Evolutionary conservation across 176 grass and related monocot genomes (phyloP).

Genomic region (Otatea glauca): DNA sequence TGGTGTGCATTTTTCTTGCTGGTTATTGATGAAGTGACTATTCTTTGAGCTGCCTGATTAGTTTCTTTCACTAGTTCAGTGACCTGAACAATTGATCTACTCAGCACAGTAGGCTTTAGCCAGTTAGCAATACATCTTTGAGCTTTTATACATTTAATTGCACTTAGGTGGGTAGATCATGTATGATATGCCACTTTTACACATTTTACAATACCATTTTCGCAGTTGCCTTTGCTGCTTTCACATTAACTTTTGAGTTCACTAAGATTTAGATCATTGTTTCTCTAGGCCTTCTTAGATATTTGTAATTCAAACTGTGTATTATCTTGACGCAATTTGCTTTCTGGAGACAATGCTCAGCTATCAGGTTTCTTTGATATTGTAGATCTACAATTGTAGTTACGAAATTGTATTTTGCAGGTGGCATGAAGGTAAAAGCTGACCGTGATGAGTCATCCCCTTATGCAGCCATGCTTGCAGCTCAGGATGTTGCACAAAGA

Average conservation of each 20-base stretch:
- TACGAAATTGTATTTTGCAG: slow-evolving; percentile 37
- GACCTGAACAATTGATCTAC: neutral
- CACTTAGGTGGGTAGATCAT: neutral
- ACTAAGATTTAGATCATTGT: neutral
- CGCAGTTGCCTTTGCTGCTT: neutral
- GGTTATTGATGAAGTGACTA: neutral
- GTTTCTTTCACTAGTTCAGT: neutral
- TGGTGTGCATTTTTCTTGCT: neutral
- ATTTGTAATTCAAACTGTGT: neutral
- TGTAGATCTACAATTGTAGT: neutral
- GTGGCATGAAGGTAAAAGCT: slow-evolving; percentile 97
- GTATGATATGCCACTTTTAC: neutral
- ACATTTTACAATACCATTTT: neutral
- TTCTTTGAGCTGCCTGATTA: neutral
- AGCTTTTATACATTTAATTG: neutral
- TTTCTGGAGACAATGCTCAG: neutral
- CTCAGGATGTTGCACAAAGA: slow-evolving; percentile 85
- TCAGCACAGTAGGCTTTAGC: neutral
- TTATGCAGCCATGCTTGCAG: slow-evolving; percentile 93
- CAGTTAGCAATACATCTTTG: neutral
- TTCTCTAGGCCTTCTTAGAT: neutral
- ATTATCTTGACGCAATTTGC: neutral
- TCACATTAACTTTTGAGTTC: neutral
- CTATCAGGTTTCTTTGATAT: neutral
- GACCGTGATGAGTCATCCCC: slow-evolving; percentile 91